A percentile compares a stretch with the other conserved stretches of the same genome.
Evolutionary conservation across 768 basidiomycete species (phyloP).

Genomic region (Lactarius pseudohatsudake): DNA sequence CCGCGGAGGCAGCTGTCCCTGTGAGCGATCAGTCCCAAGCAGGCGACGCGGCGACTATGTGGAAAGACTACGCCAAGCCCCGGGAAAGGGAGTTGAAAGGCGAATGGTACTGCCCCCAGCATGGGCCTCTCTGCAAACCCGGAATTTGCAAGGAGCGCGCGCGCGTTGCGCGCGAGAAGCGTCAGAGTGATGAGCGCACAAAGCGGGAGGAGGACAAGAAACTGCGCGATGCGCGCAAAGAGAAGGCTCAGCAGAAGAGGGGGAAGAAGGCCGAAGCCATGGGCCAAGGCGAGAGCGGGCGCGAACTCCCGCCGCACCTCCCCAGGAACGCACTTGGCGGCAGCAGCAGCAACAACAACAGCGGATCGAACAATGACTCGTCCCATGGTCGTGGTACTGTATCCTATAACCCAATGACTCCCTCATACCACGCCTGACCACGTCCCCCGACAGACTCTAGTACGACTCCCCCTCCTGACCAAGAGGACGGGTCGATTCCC

Average conservation of each 20-base stretch:
- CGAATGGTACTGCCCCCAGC: slow-evolving; percentile 9
- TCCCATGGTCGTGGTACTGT: neutral
- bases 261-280: neutral
- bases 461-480: neutral
- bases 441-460: neutral
- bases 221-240: neutral
- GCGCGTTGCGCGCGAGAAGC: neutral
- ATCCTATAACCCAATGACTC: neutral
- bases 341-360: neutral
- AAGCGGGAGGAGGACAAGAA: slow-evolving; percentile 3
- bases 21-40: neutral
- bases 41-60: neutral
- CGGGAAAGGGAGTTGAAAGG: neutral
- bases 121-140: slow-evolving; percentile 19
- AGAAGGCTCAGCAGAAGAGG: neutral
- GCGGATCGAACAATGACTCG: neutral
- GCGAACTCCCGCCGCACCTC: neutral
- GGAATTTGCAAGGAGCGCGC: slow-evolving; percentile 20
- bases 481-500: neutral
- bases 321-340: too few relatives aligned
- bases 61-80: slow-evolving; percentile 3
- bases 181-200: neutral
- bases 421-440: neutral
- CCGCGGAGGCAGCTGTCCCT: neutral
- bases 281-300: too few relatives aligned